Base-by-base conservation (phyloP, 371 early-diverging fungal species). In the Haplosporangium sp. region DNA sequence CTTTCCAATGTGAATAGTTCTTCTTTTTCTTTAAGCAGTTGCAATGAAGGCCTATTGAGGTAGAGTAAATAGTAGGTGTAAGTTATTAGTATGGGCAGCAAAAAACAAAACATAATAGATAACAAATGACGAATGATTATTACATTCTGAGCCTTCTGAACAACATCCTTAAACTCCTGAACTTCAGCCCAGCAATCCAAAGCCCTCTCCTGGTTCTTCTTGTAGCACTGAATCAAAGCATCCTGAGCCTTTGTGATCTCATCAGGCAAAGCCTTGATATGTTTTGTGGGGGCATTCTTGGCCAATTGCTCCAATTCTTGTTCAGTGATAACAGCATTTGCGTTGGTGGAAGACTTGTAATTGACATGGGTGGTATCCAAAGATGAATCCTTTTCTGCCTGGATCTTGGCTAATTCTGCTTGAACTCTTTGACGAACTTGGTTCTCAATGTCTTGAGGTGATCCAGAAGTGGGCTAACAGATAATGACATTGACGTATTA, bases 121-220 rank as follows among this genome's bases (percentile, higher is more conserved):
- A 5, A 11, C 20, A 38, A 63, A 52, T n/a, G 38, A 38, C 1
- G 19, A 19, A 20, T 15, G 7, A 15, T 17, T 19, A 63, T 62
- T 67, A 79, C 81, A 44, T 81, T 81, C 58, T 81, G 81, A n/a
- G 81, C 81, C 72, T 81, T 81, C 56, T 81, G 81, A 37, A 81
- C 81, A 27, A 81, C 48, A 40, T 69, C 65, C 82, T 84, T 84
- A 71, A 87, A 87, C 67, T 85, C 86, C 65, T 76, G 71, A n/a
- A 87, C 85, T 64, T 87, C 87, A 45, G 82, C 79, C 87, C 87
- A 87, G 84, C 87, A 87, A 69, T 87, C 84, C 70, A 87, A 74
- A 15, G 87, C 67, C 35, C 82, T 72, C 53, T 81, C 84, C 44
- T 83, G 68, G 67, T 87, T 85, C 40, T 86, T 76, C 47, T 63